Conservation (phyloP, 2,329 filamentous ascomycete species). For the Davidsoniella eucalypti region DNA sequence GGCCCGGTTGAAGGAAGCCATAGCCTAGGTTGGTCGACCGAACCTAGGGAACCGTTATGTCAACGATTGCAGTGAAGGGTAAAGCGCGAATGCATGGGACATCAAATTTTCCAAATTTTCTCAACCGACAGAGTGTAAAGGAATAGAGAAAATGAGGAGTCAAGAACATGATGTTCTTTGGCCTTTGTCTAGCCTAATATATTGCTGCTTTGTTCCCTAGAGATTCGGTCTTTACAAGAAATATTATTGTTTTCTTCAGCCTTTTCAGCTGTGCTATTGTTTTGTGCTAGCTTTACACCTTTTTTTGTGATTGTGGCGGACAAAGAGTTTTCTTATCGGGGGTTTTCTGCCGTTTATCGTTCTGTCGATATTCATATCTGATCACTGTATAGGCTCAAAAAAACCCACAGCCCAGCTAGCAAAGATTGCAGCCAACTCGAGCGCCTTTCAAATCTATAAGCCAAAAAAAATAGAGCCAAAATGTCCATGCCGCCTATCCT, state of each 20-base stretch:
- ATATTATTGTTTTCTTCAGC: no score
- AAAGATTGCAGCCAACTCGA: not conserved
- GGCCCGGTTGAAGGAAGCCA: constrained; percentile 5
- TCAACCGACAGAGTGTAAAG: not conserved
- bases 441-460: not conserved
- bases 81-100: constrained; percentile 9
- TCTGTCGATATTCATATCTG: not conserved
- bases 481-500: constrained; percentile 11
- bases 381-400: not conserved
- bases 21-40: constrained; percentile 3
- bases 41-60: not conserved
- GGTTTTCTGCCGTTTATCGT: not conserved
- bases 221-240: not conserved
- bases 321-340: not conserved
- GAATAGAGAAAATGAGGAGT: not conserved
- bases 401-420: not conserved
- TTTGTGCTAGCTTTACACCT: not conserved
- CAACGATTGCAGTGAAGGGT: constrained; percentile 9
- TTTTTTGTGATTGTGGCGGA: constrained; percentile 1
- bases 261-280: not conserved
- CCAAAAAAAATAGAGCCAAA: not conserved
- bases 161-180: not conserved
- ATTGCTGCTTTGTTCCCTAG: not conserved
- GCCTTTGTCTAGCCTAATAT: not conserved
- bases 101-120: constrained; percentile 3